Evolutionary conservation across 2,329 filamentous ascomycete genomes (phyloP).

Genomic region (Nemania abortiva): DNA sequence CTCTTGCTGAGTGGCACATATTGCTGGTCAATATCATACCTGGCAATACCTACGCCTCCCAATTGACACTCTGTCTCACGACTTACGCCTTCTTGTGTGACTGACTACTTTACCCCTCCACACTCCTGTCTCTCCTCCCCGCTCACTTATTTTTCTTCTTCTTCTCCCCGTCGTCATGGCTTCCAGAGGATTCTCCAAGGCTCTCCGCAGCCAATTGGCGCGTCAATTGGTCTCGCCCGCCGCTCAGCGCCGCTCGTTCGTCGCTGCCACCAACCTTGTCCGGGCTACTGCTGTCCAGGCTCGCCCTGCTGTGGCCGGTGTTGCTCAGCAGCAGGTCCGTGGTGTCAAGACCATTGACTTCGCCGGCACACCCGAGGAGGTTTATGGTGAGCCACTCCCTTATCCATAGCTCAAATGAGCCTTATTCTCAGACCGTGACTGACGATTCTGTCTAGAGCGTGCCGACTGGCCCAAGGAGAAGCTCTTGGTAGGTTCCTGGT

Average conservation of each 20-base stretch:
- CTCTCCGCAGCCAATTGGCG: conserved; percentile 71
- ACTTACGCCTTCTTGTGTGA: conserved; percentile 30
- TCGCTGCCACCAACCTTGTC: conserved; percentile 68
- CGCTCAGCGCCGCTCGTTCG: conserved; percentile 72
- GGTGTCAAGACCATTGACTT: conserved; percentile 99
- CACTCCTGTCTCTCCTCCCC: conserved; percentile 42
- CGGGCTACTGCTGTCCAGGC: conserved; percentile 64
- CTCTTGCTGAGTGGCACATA: conserved; percentile 25
- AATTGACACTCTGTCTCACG: conserved; percentile 26
- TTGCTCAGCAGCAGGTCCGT: conserved; percentile 73
- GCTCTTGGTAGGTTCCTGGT: conserved; percentile 80
- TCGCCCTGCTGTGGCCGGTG: conserved; percentile 61
- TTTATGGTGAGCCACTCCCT: conserved; percentile 76
- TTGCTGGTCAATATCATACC: conserved; percentile 38
- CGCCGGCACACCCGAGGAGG: conserved; percentile 92
- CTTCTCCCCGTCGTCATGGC: conserved; percentile 72
- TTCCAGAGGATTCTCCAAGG: conserved; percentile 78
- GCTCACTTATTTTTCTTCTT: conserved; percentile 47
- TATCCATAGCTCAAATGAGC: neutral
- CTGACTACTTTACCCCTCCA: conserved; percentile 23
- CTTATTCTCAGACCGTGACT: conserved; percentile 41
- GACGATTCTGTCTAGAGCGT: conserved; percentile 74
- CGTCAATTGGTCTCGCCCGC: conserved; percentile 73
- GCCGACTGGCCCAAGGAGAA: conserved; percentile 99
- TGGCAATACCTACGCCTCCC: conserved; percentile 11